Evolutionary conservation across 768 basidiomycete species (phyloP).

Genomic region (Flagelloscypha sp.): DNA sequence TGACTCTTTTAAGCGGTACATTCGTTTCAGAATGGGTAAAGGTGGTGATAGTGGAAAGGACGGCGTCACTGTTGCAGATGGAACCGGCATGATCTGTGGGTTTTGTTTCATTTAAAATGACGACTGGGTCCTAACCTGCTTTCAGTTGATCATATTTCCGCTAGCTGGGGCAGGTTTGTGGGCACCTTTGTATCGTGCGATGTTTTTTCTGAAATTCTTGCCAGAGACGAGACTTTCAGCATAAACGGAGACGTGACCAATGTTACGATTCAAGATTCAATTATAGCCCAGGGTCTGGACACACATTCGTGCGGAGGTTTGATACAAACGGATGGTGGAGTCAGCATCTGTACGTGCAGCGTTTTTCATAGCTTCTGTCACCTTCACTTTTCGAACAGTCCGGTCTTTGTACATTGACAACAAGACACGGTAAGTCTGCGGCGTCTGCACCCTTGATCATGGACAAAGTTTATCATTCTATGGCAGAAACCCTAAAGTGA

Average conservation of each 20-base stretch:
- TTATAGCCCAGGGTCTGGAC: slow-evolving; percentile 28
- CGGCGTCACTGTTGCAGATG: slow-evolving; percentile 25
- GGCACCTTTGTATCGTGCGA: too few relatives aligned
- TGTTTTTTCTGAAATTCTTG: too few relatives aligned
- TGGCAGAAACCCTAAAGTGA: slow-evolving; percentile 30
- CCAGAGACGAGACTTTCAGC: slow-evolving; percentile 27
- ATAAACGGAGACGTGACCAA: slow-evolving; percentile 30
- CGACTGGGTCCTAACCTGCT: too few relatives aligned
- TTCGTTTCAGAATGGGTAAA: slow-evolving; percentile 14
- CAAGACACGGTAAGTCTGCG: too few relatives aligned
- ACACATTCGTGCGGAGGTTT: slow-evolving; percentile 29
- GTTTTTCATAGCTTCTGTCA: too few relatives aligned
- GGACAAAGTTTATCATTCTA: too few relatives aligned
- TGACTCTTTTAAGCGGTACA: background rate
- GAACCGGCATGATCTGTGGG: slow-evolving; percentile 28
- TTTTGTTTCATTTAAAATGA: too few relatives aligned
- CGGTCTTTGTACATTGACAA: slow-evolving; percentile 30
- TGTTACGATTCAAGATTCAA: slow-evolving; percentile 27
- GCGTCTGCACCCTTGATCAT: too few relatives aligned
- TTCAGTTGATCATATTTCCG: slow-evolving; percentile 28
- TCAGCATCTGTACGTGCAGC: too few relatives aligned
- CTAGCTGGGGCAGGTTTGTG: slow-evolving; percentile 19
- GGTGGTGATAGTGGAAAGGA: slow-evolving; percentile 27
- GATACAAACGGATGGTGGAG: slow-evolving; percentile 27
- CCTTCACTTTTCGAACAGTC: too few relatives aligned